Evolutionary conservation across 2,329 filamentous ascomycete species (phyloP).

Genomic region (Epicoccum nigrum): DNA sequence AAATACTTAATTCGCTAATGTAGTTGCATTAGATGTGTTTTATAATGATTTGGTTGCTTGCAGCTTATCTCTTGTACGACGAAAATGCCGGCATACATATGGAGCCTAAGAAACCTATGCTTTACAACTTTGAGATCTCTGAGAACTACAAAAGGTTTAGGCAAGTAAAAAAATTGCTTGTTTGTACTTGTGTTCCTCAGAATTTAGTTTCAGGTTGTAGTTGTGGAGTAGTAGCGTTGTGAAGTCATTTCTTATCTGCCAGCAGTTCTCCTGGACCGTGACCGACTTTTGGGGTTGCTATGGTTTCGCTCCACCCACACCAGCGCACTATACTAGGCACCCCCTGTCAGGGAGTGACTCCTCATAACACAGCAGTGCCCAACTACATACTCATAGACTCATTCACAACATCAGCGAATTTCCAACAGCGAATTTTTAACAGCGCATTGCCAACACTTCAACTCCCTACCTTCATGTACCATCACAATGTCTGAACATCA

Average conservation of each 20-base stretch:
- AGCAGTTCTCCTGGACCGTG: no score
- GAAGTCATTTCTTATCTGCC: no score
- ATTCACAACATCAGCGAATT: conserved; percentile 3
- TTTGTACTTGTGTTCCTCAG: no score
- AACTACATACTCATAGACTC: conserved; percentile 5
- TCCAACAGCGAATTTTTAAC: neutral
- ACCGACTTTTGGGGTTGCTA: conserved; percentile 19
- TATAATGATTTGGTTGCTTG: neutral
- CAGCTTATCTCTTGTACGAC: no score
- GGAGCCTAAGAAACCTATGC: no score
- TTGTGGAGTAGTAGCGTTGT: no score
- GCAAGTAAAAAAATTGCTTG: no score
- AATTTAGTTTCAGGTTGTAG: no score
- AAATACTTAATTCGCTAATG: conserved; percentile 42
- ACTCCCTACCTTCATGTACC: conserved; percentile 3
- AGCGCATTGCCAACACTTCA: neutral
- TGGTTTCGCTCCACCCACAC: conserved; percentile 11
- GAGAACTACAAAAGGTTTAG: no score
- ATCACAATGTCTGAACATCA: conserved; percentile 4
- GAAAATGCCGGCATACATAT: no score
- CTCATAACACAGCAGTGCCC: conserved; percentile 13
- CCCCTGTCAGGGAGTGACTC: conserved; percentile 13
- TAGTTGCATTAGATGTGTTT: conserved; percentile 25
- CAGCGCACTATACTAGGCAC: conserved; percentile 1
- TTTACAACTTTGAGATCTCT: no score